Conservation (phyloP, 163 green algal genomes). For the Prototheca wickerhamii region DNA sequence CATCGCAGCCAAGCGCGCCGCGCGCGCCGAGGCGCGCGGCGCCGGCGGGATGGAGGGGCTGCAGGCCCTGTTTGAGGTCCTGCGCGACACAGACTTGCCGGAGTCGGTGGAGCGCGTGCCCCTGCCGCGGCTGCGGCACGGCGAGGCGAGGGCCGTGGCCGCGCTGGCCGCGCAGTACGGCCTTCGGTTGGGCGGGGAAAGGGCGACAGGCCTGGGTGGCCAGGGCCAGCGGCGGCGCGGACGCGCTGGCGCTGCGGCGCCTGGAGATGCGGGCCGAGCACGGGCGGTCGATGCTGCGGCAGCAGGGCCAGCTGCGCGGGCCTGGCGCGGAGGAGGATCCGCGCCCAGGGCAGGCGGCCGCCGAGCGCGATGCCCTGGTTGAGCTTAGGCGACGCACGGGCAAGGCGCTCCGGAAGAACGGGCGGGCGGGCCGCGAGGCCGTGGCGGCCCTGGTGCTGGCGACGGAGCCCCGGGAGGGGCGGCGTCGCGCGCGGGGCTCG, state of each 20-base stretch:
- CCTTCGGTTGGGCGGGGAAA: not conserved
- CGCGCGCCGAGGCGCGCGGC: conserved; percentile 22
- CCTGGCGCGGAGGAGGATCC: too few relatives aligned
- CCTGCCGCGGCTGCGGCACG: conserved; percentile 25
- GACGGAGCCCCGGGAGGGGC: not conserved
- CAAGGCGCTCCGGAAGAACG: not conserved
- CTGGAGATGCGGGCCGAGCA: not conserved
- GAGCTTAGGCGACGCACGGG: too few relatives aligned
- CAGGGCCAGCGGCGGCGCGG: not conserved
- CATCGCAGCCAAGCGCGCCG: conserved; percentile 30
- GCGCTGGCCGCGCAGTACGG: conserved; percentile 41
- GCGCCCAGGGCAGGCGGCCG: too few relatives aligned
- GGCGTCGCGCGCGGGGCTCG: too few relatives aligned
- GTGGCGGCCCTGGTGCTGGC: not conserved
- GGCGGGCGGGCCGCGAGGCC: too few relatives aligned
- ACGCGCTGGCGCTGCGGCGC: not conserved
- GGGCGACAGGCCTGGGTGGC: too few relatives aligned
- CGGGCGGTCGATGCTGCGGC: too few relatives aligned
- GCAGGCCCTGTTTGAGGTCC: not conserved
- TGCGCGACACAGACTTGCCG: too few relatives aligned
- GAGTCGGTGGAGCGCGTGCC: not conserved
- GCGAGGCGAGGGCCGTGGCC: conserved; percentile 13
- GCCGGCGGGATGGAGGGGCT: conserved; percentile 10
- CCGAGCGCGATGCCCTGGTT: too few relatives aligned
- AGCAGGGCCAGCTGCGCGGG: too few relatives aligned